Evolutionary conservation across 2,329 filamentous ascomycete genomes (phyloP).

Genomic region (Thelonectria rubi): DNA sequence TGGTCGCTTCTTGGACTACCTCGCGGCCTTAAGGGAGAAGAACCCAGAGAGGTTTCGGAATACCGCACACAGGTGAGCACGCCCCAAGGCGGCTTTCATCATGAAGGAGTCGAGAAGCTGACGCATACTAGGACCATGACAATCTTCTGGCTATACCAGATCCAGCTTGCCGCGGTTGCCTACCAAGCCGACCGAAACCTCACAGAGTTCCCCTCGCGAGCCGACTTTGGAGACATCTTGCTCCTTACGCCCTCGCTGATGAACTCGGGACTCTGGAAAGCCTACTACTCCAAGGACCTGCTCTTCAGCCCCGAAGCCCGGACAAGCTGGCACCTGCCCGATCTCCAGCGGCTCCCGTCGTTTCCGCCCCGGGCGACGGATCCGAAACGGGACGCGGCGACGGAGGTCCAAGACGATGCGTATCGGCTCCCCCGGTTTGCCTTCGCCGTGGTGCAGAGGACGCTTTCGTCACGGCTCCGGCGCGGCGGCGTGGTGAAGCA

Average conservation of each 20-base stretch:
- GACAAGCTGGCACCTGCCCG: slow-evolving; percentile 44
- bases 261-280: slow-evolving; percentile 44
- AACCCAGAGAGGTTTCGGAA: slow-evolving; percentile 46
- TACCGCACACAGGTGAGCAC: slow-evolving; percentile 44
- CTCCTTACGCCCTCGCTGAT: slow-evolving; percentile 41
- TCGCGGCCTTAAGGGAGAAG: slow-evolving; percentile 38
- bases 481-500: slow-evolving; percentile 42
- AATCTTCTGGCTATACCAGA: slow-evolving; percentile 48
- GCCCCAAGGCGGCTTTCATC: background rate
- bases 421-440: slow-evolving; percentile 44
- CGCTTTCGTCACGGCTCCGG: slow-evolving; percentile 28
- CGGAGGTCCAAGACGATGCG: background rate
- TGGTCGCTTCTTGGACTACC: slow-evolving; percentile 43
- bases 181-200: slow-evolving; percentile 31
- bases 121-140: slow-evolving; percentile 43
- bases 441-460: slow-evolving; percentile 43
- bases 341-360: slow-evolving; percentile 43
- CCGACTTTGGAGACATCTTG: slow-evolving; percentile 40
- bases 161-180: slow-evolving; percentile 43
- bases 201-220: slow-evolving; percentile 22
- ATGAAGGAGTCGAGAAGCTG: background rate
- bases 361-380: slow-evolving; percentile 3
- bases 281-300: slow-evolving; percentile 45
- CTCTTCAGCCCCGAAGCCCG: slow-evolving; percentile 45
- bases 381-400: background rate